Base-by-base conservation (phyloP, 2,329 filamentous ascomycete genomes). In the Didymosphaeria variabile region DNA sequence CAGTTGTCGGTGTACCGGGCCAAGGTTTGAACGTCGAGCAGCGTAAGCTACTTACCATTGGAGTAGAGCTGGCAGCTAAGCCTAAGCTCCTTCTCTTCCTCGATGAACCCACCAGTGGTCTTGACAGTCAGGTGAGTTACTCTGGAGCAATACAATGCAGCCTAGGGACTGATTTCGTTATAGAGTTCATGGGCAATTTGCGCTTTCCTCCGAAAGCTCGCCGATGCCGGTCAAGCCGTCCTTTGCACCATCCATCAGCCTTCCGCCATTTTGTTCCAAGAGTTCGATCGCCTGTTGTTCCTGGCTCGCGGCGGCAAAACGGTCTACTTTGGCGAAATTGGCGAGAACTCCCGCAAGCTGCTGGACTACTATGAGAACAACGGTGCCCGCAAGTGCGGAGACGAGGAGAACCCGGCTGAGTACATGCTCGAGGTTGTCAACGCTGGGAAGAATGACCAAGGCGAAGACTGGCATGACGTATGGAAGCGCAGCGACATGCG, bases 181-280 rank as follows among this genome's bases (percentile, higher is more conserved):
- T 65, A 72, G 58, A 72, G 67, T 12, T 68, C 67, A 3, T 72
- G 69, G 69, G 69, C 92, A 57, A 97, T 97, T 70, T 86, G 92
- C 57, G 89, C 91, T 73, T 85, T 97, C 13, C 86, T 97, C 46
- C 90, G 94, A 77, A 97, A 95, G 79, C 85, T 97, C 21, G 92
- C 92, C 66, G 90, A 94, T 75, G 90, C 88, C 63, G 94, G 94
- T 17, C 72, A 75, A 61, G 93, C 94, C 51, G 91, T 97, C 76
- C 87, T 97, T 8, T 97, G 93, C 80, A 97, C 94, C 0, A 97
- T 97, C 62, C 94, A 97, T 77, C 94, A 97, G 78, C 94, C 94
- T 10, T 96, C 92, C 4, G 93, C 93, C 29, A 92, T 95, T 83
- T 85, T 97, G 32, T 97, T 97, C 83, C 91, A 97, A 77, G 89